Percentiles rank a stretch among this genome's conserved stretches.
Conservation (phyloP, 78 protist genomes). For the Chrysochromulina parva region DNA sequence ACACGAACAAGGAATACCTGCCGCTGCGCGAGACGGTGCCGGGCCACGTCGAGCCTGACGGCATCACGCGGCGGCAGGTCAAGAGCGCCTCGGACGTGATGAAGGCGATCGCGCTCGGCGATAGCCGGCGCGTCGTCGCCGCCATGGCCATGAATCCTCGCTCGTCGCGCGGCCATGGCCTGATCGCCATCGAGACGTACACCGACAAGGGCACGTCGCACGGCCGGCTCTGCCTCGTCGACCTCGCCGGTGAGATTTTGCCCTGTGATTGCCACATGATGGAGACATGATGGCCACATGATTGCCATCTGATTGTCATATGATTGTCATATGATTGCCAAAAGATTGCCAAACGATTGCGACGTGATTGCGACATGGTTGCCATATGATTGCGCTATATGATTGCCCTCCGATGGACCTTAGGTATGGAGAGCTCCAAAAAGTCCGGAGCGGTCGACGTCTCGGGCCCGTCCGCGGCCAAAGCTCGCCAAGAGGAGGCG, state of each 20-base stretch:
- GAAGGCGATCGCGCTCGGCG: conserved; percentile 63
- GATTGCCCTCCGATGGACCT: no score
- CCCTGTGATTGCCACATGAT: no score
- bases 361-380: no score
- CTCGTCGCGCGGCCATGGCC: conserved; percentile 75
- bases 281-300: no score
- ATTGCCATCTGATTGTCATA: no score
- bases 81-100: conserved; percentile 58
- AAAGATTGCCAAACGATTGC: no score
- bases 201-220: neutral
- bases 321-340: no score
- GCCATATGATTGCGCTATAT: no score
- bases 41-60: conserved; percentile 67
- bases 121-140: conserved; percentile 62
- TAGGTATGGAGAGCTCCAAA: conserved; percentile 42
- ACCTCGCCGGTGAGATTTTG: conserved; percentile 68
- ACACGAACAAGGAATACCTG: conserved; percentile 16
- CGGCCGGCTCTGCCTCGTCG: conserved; percentile 82
- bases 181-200: conserved; percentile 59
- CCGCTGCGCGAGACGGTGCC: conserved; percentile 56
- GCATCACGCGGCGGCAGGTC: conserved; percentile 78
- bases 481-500: conserved; percentile 50
- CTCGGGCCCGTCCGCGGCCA: neutral
- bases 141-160: conserved; percentile 66
- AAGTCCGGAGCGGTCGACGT: conserved; percentile 38